These are phyloP conservation scores for Trichoderma sp. DNA, from an alignment of 2,329 filamentous ascomycete species.

Conservation along the genomic window DNA sequence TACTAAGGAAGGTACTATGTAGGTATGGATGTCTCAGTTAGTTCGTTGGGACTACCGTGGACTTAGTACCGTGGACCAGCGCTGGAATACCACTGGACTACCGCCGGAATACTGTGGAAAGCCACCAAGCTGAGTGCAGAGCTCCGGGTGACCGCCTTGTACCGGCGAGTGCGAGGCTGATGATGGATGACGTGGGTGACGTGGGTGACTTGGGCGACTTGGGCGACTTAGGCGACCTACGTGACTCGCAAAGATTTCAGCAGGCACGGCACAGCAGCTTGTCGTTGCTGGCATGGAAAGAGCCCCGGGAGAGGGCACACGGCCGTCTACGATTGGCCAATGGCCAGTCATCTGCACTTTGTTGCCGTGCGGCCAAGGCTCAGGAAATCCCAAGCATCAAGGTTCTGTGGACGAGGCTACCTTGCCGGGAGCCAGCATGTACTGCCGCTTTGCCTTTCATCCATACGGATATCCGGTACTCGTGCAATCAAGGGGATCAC, in stretches of 20 bases:
- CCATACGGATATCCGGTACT: background rate
- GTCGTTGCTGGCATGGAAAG: background rate
- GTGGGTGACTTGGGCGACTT: too few species aligned
- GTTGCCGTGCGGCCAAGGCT: background rate
- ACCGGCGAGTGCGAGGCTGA: conserved; percentile 3
- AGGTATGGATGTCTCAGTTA: too few species aligned
- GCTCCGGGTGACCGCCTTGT: conserved; percentile 2
- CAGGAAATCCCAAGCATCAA: too few species aligned
- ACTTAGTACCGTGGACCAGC: too few species aligned
- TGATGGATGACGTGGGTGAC: conserved; percentile 15
- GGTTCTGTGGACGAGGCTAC: background rate
- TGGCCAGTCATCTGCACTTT: background rate
- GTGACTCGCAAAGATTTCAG: background rate
- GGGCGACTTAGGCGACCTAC: too few species aligned
- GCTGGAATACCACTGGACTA: too few species aligned
- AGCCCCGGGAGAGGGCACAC: background rate
- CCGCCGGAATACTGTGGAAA: background rate
- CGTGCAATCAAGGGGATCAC: background rate
- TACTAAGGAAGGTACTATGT: too few species aligned
- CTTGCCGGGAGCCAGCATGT: background rate
- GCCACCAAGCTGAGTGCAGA: background rate
- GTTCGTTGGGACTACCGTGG: background rate
- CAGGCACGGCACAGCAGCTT: too few species aligned
- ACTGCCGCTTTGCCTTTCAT: background rate
- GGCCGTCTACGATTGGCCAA: background rate